phyloP scores from a whole-genome alignment of 2,329 filamentous ascomycete species.

The Emergomyces orientalis region DNA sequence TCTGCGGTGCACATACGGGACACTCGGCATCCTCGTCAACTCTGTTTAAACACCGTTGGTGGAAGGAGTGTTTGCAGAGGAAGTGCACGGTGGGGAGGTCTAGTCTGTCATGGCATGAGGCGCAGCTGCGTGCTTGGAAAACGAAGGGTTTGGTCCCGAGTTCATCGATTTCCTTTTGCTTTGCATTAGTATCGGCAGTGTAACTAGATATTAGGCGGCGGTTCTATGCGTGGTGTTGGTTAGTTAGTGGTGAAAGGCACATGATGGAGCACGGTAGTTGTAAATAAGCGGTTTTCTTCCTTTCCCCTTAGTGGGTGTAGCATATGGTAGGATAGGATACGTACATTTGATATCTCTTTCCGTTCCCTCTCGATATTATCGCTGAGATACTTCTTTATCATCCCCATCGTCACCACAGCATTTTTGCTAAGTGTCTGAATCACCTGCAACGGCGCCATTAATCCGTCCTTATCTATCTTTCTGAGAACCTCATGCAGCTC shows the following conservation, averaged over 20 bases:
- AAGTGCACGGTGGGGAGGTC: slow-evolving; percentile 92
- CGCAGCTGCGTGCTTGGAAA: slow-evolving; percentile 84
- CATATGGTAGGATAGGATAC: slow-evolving; percentile 12
- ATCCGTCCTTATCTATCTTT: slow-evolving; percentile 78
- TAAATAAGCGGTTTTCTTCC: neutral
- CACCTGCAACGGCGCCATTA: slow-evolving; percentile 94
- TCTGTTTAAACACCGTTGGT: slow-evolving; percentile 74
- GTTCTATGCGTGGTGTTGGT: slow-evolving; percentile 47
- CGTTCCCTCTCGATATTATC: slow-evolving; percentile 83
- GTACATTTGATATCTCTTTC: slow-evolving; percentile 63
- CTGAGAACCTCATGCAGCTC: slow-evolving; percentile 72
- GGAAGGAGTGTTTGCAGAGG: slow-evolving; percentile 93
- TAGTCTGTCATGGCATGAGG: slow-evolving; percentile 65
- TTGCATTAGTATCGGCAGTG: slow-evolving; percentile 69
- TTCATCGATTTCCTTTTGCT: slow-evolving; percentile 67
- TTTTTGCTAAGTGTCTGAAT: slow-evolving; percentile 79
- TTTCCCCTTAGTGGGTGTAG: neutral
- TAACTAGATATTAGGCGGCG: slow-evolving; percentile 74
- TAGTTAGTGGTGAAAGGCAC: slow-evolving; percentile 12
- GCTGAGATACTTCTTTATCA: slow-evolving; percentile 87
- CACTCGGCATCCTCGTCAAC: slow-evolving; percentile 64
- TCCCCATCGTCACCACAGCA: slow-evolving; percentile 88
- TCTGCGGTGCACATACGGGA: slow-evolving; percentile 72
- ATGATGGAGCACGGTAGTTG: neutral
- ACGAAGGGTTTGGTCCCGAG: slow-evolving; percentile 71